These are phyloP conservation scores for Suillus bovinus DNA, from an alignment of 768 basidiomycete species.

Conservation along the genomic window DNA sequence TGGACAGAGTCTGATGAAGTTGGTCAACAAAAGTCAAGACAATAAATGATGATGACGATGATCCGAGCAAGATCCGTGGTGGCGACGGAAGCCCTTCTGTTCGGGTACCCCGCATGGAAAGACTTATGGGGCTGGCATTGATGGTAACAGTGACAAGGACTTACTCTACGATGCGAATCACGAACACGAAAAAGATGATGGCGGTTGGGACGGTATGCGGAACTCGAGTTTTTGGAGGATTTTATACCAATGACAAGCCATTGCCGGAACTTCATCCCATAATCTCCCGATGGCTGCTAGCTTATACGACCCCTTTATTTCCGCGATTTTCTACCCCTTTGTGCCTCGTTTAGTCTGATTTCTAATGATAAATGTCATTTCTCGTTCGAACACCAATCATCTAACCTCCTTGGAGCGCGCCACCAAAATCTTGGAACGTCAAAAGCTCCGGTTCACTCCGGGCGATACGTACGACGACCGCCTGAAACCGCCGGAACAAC, in stretches of 20 bases:
- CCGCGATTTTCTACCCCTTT: neutral
- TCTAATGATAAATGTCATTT: neutral
- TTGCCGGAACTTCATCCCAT: conserved; percentile 30
- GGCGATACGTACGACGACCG: conserved; percentile 3
- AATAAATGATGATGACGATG: conserved; percentile 19
- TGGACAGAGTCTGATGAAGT: conserved; percentile 23
- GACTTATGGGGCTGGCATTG: neutral
- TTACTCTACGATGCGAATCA: conserved; percentile 19
- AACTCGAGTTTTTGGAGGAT: neutral
- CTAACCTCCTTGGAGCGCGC: conserved; percentile 1
- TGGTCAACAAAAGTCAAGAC: conserved; percentile 16
- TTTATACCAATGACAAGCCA: conserved; percentile 31
- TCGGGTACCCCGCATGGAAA: conserved; percentile 2
- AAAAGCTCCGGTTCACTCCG: conserved; percentile 10
- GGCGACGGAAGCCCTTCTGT: conserved; percentile 7
- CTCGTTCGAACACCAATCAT: neutral
- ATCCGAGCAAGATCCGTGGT: conserved; percentile 1
- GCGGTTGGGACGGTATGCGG: conserved; percentile 5
- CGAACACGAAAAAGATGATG: conserved; percentile 9
- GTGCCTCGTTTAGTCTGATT: neutral
- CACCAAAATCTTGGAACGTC: neutral
- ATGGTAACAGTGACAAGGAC: conserved; percentile 6
- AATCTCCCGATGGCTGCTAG: conserved; percentile 34
- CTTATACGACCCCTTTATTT: neutral
- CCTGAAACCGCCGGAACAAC: conserved; percentile 4